Conservation (phyloP, 176 grass and related monocot genomes). For the Oryza brachyantha region DNA sequence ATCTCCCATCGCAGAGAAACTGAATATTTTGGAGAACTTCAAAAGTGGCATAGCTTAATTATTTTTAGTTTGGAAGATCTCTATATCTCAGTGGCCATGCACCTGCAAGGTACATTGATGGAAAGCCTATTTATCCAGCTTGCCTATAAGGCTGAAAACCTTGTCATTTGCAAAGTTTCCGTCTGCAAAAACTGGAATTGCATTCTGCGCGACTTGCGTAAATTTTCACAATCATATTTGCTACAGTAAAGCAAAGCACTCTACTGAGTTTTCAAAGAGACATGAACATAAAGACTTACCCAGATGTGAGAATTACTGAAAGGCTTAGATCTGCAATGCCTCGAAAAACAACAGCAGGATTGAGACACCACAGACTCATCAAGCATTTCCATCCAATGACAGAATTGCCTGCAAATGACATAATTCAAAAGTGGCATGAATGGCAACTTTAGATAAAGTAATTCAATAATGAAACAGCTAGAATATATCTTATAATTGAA, state of each 20-base stretch:
- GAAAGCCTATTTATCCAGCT: background rate
- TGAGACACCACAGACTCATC: conserved; percentile 95
- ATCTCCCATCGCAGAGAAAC: conserved; percentile 4
- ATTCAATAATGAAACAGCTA: conserved; percentile 15
- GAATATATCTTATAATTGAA: background rate
- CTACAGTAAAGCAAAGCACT: conserved; percentile 24
- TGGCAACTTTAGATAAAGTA: background rate
- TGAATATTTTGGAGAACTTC: conserved; percentile 15
- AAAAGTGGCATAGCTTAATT: conserved; percentile 16
- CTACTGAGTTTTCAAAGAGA: background rate
- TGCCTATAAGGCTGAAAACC: conserved; percentile 1
- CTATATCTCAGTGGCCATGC: conserved; percentile 6
- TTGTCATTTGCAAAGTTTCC: background rate
- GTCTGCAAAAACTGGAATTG: background rate
- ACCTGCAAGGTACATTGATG: background rate
- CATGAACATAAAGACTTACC: conserved; percentile 38
- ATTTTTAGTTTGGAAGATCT: conserved; percentile 21
- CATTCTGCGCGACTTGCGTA: background rate
- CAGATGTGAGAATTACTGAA: conserved; percentile 95
- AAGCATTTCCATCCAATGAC: conserved; percentile 41
- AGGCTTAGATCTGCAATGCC: conserved; percentile 72
- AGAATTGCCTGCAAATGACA: conserved; percentile 46
- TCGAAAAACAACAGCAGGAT: conserved; percentile 85
- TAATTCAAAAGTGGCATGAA: conserved; percentile 7
- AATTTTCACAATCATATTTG: background rate